These are phyloP conservation scores for Jamesozyma jinghongensis DNA, from an alignment of 805 yeast genomes.

Conservation along the genomic window DNA sequence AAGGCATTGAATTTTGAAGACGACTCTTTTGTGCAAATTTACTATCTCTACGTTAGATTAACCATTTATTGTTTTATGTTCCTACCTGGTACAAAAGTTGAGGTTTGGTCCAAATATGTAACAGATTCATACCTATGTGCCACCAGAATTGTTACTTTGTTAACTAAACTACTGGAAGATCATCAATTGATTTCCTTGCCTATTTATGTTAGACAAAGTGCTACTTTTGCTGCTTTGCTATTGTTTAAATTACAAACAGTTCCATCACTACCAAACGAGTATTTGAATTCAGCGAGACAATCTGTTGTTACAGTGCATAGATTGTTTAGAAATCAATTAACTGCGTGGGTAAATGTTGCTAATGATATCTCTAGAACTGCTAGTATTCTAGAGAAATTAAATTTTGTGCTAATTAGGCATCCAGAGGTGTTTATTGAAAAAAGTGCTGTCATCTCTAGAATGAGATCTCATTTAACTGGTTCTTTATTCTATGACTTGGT, in stretches of 20 bases:
- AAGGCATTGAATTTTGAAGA: conserved; percentile 55
- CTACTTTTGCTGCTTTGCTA: conserved; percentile 67
- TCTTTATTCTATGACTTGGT: conserved; percentile 85
- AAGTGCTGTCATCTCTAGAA: conserved; percentile 70
- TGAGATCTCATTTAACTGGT: conserved; percentile 89
- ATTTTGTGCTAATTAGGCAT: conserved; percentile 76
- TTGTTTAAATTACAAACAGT: conserved; percentile 76
- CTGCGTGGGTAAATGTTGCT: conserved; percentile 86
- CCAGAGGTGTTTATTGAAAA: conserved; percentile 71
- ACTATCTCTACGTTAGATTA: conserved; percentile 65
- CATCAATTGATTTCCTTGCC: conserved; percentile 76
- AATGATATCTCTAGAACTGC: conserved; percentile 90
- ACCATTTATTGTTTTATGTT: conserved; percentile 86
- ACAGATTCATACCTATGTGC: conserved; percentile 73
- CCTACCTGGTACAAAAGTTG: conserved; percentile 79
- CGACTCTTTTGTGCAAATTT: conserved; percentile 63
- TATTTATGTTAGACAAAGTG: conserved; percentile 77
- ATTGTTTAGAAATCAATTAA: conserved; percentile 72
- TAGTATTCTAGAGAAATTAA: conserved; percentile 78
- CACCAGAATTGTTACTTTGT: conserved; percentile 70
- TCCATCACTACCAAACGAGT: conserved; percentile 54
- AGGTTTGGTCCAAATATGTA: conserved; percentile 78
- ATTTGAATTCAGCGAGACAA: conserved; percentile 82
- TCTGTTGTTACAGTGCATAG: conserved; percentile 90
- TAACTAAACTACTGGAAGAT: conserved; percentile 59